These are phyloP conservation scores for Deakozyma indianensis DNA, from an alignment of 805 yeast genomes.

Conservation along the genomic window DNA sequence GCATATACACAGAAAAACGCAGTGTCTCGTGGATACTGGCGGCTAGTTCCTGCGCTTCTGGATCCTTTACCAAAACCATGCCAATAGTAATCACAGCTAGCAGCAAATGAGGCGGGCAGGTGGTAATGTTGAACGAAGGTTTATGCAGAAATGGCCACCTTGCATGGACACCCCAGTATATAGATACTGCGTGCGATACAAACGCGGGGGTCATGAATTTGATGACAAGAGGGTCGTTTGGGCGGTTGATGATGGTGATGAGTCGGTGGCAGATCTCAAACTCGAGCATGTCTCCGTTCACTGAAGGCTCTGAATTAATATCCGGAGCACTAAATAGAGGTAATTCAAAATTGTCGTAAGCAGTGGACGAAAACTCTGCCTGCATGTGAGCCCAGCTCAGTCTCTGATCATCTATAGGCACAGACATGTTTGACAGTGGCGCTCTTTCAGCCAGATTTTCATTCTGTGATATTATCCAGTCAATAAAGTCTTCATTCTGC, in stretches of 20 bases:
- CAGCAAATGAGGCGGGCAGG: slow-evolving; percentile 31
- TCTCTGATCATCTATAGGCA: not conserved
- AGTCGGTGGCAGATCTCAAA: not conserved
- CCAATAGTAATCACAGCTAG: slow-evolving; percentile 41
- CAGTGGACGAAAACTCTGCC: not conserved
- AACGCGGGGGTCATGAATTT: slow-evolving; percentile 8
- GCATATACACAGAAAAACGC: slow-evolving; percentile 50
- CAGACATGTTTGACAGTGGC: not conserved
- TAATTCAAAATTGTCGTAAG: not conserved
- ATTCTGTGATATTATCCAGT: slow-evolving; percentile 8
- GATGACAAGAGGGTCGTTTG: slow-evolving; percentile 3
- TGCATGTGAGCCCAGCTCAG: not conserved
- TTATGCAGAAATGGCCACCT: slow-evolving; percentile 41
- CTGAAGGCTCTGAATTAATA: not conserved
- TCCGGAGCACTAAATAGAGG: not conserved
- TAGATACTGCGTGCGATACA: slow-evolving; percentile 9
- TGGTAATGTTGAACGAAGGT: slow-evolving; percentile 34
- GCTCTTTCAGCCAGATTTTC: not conserved
- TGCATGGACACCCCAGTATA: slow-evolving; percentile 29
- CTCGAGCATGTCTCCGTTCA: slow-evolving; percentile 1
- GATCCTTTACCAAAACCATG: slow-evolving; percentile 19
- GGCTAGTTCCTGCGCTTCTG: slow-evolving; percentile 24
- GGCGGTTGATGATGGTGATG: slow-evolving; percentile 1
- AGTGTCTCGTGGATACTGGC: slow-evolving; percentile 36
- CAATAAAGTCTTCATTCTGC: slow-evolving; percentile 12